Percentiles rank a stretch among this genome's conserved stretches.
Evolutionary conservation across 164 flowering plant genomes (phyloP).

Genomic region (Tetrastigma voinierianum): DNA sequence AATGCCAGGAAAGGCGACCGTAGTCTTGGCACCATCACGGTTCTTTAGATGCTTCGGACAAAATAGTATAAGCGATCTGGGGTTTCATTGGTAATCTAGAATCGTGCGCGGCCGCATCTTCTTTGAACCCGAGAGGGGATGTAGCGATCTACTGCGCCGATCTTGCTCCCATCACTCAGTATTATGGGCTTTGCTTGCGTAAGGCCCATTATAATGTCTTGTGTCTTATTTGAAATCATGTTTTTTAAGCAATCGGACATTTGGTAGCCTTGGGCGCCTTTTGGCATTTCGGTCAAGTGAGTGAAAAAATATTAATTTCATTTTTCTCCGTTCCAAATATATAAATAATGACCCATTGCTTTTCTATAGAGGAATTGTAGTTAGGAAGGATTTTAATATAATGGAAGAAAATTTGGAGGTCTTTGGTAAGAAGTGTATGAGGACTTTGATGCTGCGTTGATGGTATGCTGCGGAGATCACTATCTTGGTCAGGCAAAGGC

Average conservation of each 20-base stretch:
- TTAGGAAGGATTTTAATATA: constrained; percentile 56
- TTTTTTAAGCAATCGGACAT: constrained; percentile 47
- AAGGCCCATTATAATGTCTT: constrained; percentile 66
- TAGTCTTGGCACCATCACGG: constrained; percentile 44
- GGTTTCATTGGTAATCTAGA: constrained; percentile 33
- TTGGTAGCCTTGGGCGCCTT: constrained; percentile 59
- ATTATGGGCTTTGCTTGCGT: constrained; percentile 73
- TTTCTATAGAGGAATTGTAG: constrained; percentile 17
- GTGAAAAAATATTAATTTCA: neutral
- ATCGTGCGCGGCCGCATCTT: constrained; percentile 21
- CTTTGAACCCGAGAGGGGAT: constrained; percentile 19
- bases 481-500: constrained; percentile 90
- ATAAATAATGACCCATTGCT: neutral
- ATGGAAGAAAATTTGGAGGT: constrained; percentile 56
- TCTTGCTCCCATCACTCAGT: constrained; percentile 60
- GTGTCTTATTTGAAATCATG: constrained; percentile 85
- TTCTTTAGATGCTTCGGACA: constrained; percentile 23
- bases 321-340: neutral
- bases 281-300: constrained; percentile 71
- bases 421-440: constrained; percentile 32
- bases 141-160: constrained; percentile 46
- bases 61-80: constrained; percentile 73
- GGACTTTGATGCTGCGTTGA: constrained; percentile 34
- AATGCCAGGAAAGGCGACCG: constrained; percentile 19
- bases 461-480: constrained; percentile 63